These are phyloP conservation scores for Leccinum pallidistipes DNA, from an alignment of 1,284 basidiomycete genomes.

Conservation along the genomic window DNA sequence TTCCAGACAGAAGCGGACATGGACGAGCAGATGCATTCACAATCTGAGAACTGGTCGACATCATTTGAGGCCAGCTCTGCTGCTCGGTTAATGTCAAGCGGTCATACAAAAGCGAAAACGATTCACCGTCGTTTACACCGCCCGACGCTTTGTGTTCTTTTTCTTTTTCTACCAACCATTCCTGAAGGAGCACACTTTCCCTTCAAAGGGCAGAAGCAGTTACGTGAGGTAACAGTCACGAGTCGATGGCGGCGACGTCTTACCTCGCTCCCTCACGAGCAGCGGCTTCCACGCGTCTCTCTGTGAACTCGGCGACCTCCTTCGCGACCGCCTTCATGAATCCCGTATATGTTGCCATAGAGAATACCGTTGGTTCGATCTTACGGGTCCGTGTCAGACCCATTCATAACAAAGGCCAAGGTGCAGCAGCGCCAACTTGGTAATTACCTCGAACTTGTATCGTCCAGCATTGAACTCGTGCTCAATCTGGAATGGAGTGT, in stretches of 20 bases:
- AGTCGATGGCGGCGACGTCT: constrained; percentile 6
- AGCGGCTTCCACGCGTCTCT: constrained; percentile 38
- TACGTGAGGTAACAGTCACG: not conserved
- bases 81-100: not conserved
- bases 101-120: not conserved
- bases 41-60: constrained; percentile 25
- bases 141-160: constrained; percentile 2
- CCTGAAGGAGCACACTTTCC: constrained; percentile 23
- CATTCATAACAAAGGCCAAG: not conserved
- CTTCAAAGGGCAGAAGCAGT: constrained; percentile 2
- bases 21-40: constrained; percentile 35
- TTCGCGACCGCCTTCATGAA: constrained; percentile 45
- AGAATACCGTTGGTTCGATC: constrained; percentile 53
- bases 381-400: constrained; percentile 20
- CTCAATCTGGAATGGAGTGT: constrained; percentile 43
- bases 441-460: constrained; percentile 52
- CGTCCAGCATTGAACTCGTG: constrained; percentile 60
- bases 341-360: constrained; percentile 49
- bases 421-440: not conserved
- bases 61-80: constrained; percentile 8
- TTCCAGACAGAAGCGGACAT: constrained; percentile 62
- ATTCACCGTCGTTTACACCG: constrained; percentile 8
- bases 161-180: constrained; percentile 27
- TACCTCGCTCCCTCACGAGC: constrained; percentile 44
- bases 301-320: constrained; percentile 47